Percentiles rank a stretch among this genome's conserved stretches.
Conservation (phyloP, 768 basidiomycete genomes). For the Pleurotus tuoliensis region DNA sequence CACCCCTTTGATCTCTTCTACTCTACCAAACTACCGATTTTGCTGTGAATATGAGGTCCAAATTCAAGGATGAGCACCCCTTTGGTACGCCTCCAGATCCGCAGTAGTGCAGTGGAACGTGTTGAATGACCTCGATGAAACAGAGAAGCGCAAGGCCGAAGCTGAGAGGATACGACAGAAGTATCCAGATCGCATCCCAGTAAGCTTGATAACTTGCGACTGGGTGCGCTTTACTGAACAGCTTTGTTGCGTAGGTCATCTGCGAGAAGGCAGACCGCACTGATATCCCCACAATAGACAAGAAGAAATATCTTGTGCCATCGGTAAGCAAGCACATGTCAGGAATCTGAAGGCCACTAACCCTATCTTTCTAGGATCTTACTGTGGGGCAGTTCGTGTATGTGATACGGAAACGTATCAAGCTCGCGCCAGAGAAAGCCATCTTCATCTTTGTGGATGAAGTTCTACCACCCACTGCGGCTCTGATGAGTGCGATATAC, state of each 20-base stretch:
- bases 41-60: slow-evolving; percentile 70
- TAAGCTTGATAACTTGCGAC: slow-evolving; percentile 37
- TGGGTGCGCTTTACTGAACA: background rate
- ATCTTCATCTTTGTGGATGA: slow-evolving; percentile 99
- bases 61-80: slow-evolving; percentile 99
- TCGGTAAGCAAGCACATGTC: slow-evolving; percentile 54
- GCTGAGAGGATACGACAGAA: slow-evolving; percentile 98
- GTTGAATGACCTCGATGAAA: slow-evolving; percentile 25
- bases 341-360: background rate
- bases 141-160: slow-evolving; percentile 99
- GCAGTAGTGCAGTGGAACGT: slow-evolving; percentile 19
- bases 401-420: slow-evolving; percentile 99
- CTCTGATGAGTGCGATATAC: slow-evolving; percentile 97
- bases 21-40: background rate
- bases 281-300: slow-evolving; percentile 99
- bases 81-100: slow-evolving; percentile 65
- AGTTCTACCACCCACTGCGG: slow-evolving; percentile 95
- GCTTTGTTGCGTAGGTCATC: slow-evolving; percentile 67
- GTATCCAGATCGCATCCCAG: slow-evolving; percentile 97
- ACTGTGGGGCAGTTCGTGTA: slow-evolving; percentile 99
- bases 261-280: slow-evolving; percentile 99
- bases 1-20: background rate
- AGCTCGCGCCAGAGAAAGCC: slow-evolving; percentile 98
- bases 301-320: slow-evolving; percentile 99
- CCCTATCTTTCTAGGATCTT: slow-evolving; percentile 58